These are phyloP conservation scores for Benincasa hispida DNA, from an alignment of 306 rosid genomes.

Conservation along the genomic window DNA sequence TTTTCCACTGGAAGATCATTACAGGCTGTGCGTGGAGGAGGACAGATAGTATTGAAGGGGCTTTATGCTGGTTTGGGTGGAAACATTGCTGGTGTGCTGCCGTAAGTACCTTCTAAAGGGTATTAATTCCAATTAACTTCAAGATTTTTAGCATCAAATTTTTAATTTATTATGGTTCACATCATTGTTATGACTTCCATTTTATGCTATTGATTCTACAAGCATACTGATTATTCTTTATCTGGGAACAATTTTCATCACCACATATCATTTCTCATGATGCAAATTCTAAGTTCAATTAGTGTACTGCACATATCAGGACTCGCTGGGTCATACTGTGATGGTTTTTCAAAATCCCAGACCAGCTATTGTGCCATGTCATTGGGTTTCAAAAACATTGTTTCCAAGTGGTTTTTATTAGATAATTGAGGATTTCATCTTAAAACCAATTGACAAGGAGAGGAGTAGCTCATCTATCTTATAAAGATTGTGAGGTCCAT, in stretches of 20 bases:
- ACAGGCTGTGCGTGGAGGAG: constrained; percentile 90
- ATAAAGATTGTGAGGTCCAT: no score
- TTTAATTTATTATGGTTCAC: background rate
- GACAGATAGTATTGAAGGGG: constrained; percentile 59
- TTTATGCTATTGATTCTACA: background rate
- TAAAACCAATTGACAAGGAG: no score
- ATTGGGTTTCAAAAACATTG: no score
- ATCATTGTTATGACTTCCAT: background rate
- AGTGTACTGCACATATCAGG: no score
- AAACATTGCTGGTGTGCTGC: constrained; percentile 90
- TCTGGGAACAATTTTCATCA: background rate
- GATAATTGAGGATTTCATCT: no score
- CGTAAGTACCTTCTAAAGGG: constrained; percentile 42
- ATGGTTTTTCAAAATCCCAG: no score
- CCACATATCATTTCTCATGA: no score
- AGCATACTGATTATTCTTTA: background rate
- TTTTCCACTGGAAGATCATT: constrained; percentile 4
- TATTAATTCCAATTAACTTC: background rate
- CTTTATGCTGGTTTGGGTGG: constrained; percentile 96
- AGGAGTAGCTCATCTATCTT: no score
- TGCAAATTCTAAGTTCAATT: no score
- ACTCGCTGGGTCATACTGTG: no score
- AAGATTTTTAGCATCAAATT: background rate
- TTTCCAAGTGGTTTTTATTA: no score
- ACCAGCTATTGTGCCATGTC: no score